Percentiles rank a stretch among this genome's conserved stretches.
Evolutionary conservation across 2,329 filamentous ascomycete genomes (phyloP).

Genomic region (Endoconidiophora laricicola): DNA sequence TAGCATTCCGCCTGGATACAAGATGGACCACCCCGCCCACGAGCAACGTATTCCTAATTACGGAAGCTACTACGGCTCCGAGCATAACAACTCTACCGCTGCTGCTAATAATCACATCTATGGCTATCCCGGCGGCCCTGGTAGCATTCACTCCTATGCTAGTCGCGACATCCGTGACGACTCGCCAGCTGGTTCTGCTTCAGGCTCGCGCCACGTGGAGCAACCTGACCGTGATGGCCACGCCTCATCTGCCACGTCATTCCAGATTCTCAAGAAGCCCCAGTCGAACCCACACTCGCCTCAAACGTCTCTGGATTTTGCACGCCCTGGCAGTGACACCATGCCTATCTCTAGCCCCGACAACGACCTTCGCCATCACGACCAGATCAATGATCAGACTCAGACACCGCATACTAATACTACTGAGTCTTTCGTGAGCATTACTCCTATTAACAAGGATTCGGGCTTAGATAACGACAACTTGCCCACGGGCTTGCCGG

Average conservation of each 20-base stretch:
- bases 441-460: slow-evolving; percentile 12
- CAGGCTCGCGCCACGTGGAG: slow-evolving; percentile 13
- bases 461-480: slow-evolving; percentile 6
- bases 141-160: slow-evolving; percentile 8
- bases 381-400: slow-evolving; percentile 24
- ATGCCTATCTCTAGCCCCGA: slow-evolving; percentile 30
- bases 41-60: slow-evolving; percentile 16
- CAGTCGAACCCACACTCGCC: slow-evolving; percentile 23
- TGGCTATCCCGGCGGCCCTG: slow-evolving; percentile 14
- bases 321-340: slow-evolving; percentile 24
- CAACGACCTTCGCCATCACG: slow-evolving; percentile 23
- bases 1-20: slow-evolving; percentile 15
- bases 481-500: slow-evolving; percentile 2
- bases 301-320: slow-evolving; percentile 22
- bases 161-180: slow-evolving; percentile 26
- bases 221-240: slow-evolving; percentile 16
- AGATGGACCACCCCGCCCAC: slow-evolving; percentile 15
- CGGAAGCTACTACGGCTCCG: slow-evolving; percentile 12
- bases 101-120: slow-evolving; percentile 16
- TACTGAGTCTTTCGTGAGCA: slow-evolving; percentile 9
- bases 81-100: slow-evolving; percentile 10
- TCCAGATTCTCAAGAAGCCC: slow-evolving; percentile 37
- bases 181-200: slow-evolving; percentile 17
- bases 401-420: slow-evolving; percentile 12
- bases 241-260: slow-evolving; percentile 21